Evolutionary conservation across 2,329 filamentous ascomycete species (phyloP).

Genomic region (Aspergillus fumigatiaffinis): DNA sequence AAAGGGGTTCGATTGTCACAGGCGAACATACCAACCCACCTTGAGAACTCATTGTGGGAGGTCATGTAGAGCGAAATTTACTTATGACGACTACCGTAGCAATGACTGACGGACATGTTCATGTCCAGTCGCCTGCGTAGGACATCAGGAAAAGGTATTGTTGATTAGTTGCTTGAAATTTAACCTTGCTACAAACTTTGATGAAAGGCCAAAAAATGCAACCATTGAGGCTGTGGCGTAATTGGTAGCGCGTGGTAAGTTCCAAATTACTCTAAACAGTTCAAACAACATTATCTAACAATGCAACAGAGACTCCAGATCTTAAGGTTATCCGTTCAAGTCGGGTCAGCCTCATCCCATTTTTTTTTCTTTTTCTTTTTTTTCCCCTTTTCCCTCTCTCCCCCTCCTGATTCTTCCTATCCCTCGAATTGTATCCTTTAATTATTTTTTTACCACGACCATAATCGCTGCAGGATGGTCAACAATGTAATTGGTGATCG

Average conservation of each 20-base stretch:
- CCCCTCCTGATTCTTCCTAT: not conserved
- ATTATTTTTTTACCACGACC: not conserved
- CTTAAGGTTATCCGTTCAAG: not conserved
- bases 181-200: rapidly evolving
- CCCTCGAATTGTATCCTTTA: not conserved
- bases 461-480: not conserved
- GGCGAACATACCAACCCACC: not conserved
- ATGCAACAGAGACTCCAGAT: not conserved
- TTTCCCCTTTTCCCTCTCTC: not conserved
- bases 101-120: not conserved
- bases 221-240: not conserved
- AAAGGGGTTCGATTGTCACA: not conserved
- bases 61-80: not conserved
- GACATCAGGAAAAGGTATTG: too few relatives aligned
- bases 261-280: not conserved
- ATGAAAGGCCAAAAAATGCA: not conserved
- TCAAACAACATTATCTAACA: not conserved
- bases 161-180: not conserved
- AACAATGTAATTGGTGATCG: too few relatives aligned
- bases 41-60: not conserved
- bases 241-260: not conserved
- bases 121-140: not conserved
- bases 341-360: not conserved
- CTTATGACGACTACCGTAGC: not conserved
- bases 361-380: not conserved